phyloP scores from a whole-genome alignment of 306 rosid species.

The Prunus armeniaca region DNA sequence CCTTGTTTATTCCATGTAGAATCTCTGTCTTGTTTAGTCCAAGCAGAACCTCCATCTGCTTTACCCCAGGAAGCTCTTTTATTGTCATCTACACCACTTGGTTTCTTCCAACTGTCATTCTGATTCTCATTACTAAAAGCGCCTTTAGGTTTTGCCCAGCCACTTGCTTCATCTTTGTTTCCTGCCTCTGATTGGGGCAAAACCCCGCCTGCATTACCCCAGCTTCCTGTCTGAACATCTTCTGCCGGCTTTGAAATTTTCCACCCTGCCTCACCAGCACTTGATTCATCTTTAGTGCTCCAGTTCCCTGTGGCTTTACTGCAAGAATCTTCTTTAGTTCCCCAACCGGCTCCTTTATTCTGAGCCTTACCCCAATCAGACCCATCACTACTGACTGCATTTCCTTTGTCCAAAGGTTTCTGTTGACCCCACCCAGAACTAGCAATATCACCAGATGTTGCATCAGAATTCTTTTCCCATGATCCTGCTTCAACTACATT shows the following conservation, averaged over 20 bases:
- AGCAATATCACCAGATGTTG: conserved; percentile 10
- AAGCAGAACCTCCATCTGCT: conserved; percentile 17
- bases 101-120: conserved; percentile 23
- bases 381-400: background rate
- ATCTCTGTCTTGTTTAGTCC: conserved; percentile 8
- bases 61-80: background rate
- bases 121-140: conserved; percentile 13
- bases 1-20: conserved; percentile 11
- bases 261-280: conserved; percentile 21
- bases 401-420: conserved; percentile 27
- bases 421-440: conserved; percentile 16
- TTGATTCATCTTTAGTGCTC: conserved; percentile 16
- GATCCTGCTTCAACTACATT: conserved; percentile 25
- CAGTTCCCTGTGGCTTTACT: conserved; percentile 1
- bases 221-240: conserved; percentile 11
- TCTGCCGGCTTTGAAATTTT: conserved; percentile 8
- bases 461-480: conserved; percentile 28
- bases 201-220: conserved; percentile 8
- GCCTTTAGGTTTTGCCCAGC: conserved; percentile 4
- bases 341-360: background rate
- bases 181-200: conserved; percentile 13
- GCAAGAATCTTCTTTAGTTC: background rate
- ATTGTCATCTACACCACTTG: conserved; percentile 11
- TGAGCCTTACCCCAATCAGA: conserved; percentile 28
- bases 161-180: background rate